These are phyloP conservation scores for Phytopythium montanum DNA, from an alignment of 352 stramenopile genomes.

Conservation along the genomic window DNA sequence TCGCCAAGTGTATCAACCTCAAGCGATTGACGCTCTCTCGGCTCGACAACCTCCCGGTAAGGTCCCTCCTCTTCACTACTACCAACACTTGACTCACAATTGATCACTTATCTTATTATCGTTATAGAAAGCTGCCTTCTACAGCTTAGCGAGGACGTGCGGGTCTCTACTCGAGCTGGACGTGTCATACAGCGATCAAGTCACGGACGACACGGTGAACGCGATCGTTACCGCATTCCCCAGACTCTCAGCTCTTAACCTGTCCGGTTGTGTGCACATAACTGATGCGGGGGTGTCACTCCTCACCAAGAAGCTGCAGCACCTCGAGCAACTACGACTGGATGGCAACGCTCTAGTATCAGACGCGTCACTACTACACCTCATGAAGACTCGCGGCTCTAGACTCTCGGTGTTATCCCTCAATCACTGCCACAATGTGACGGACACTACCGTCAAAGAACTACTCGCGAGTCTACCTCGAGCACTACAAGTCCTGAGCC, in stretches of 20 bases:
- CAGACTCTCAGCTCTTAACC: constrained; percentile 33
- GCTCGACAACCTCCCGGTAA: constrained; percentile 35
- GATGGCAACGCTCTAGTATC: constrained; percentile 42
- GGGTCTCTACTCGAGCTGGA: constrained; percentile 26
- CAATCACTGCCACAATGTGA: constrained; percentile 29
- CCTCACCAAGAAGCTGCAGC: constrained; percentile 33
- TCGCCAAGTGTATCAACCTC: constrained; percentile 35
- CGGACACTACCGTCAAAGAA: constrained; percentile 37
- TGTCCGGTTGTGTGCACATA: constrained; percentile 45
- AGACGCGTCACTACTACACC: constrained; percentile 27
- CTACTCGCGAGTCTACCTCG: constrained; percentile 43
- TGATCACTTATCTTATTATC: neutral
- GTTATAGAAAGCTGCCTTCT: constrained; percentile 46
- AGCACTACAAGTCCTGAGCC: constrained; percentile 49
- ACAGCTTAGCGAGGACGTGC: constrained; percentile 21
- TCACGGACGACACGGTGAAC: constrained; percentile 56
- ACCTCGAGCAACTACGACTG: constrained; percentile 36
- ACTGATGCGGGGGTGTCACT: constrained; percentile 46
- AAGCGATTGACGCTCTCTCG: constrained; percentile 32
- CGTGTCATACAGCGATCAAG: constrained; percentile 34
- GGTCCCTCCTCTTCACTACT: constrained; percentile 14
- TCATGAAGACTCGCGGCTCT: constrained; percentile 32
- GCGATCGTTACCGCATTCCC: constrained; percentile 30
- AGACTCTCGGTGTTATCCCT: constrained; percentile 42
- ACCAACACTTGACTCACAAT: neutral